Evolutionary conservation across 495 filamentous ascomycete species (phyloP).

Genomic region (Sporormia fimetaria): DNA sequence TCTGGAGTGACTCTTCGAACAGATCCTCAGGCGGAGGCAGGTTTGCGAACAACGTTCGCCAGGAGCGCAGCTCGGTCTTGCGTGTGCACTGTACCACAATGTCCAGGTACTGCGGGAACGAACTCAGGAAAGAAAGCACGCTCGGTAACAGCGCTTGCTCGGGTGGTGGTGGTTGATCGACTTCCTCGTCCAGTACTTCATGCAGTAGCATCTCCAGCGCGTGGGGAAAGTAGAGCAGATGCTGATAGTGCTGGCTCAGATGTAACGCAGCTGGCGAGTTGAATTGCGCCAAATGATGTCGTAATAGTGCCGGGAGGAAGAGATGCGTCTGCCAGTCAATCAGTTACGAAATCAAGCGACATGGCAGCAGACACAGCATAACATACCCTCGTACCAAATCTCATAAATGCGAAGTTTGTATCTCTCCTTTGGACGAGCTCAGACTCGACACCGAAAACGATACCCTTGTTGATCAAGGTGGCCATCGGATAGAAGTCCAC

Average conservation of each 20-base stretch:
- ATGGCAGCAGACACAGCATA: too few relatives aligned
- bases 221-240: constrained; percentile 83
- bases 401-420: constrained; percentile 73
- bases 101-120: constrained; percentile 81
- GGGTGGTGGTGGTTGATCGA: constrained; percentile 49
- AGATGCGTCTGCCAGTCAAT: constrained; percentile 39
- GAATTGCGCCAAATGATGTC: constrained; percentile 58
- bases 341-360: constrained; percentile 2
- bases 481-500: constrained; percentile 94
- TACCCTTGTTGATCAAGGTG: constrained; percentile 67
- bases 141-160: constrained; percentile 68
- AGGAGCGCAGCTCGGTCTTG: constrained; percentile 91
- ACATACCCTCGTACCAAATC: constrained; percentile 36
- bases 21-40: constrained; percentile 80
- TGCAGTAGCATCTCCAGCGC: constrained; percentile 87
- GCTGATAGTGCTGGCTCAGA: constrained; percentile 69
- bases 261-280: constrained; percentile 63
- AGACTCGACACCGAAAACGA: constrained; percentile 80
- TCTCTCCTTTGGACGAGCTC: constrained; percentile 87
- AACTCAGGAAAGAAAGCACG: constrained; percentile 79
- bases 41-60: constrained; percentile 84
- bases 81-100: constrained; percentile 95
- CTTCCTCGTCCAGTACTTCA: constrained; percentile 87
- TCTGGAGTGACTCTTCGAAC: constrained; percentile 79
- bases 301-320: constrained; percentile 79